phyloP scores from a whole-genome alignment of 352 stramenopile species.

The Phytophthora pseudosyringae region DNA sequence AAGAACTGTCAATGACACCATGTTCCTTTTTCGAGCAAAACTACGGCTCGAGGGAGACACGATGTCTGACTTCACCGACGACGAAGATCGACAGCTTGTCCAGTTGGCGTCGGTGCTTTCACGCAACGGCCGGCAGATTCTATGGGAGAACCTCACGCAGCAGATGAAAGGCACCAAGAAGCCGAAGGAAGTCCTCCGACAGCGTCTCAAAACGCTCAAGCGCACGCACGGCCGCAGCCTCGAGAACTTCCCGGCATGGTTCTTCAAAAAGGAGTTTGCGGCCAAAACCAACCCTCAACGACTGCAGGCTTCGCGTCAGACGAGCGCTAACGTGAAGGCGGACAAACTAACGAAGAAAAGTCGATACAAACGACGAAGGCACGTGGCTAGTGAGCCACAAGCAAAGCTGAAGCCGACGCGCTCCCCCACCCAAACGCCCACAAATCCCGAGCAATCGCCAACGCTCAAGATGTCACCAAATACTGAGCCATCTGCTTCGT shows the following conservation, averaged over 20 bases:
- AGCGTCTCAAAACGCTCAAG: conserved; percentile 68
- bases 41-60: neutral
- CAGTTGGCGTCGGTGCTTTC: conserved; percentile 39
- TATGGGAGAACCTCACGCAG: conserved; percentile 40
- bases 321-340: neutral
- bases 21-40: conserved; percentile 4
- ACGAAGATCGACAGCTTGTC: conserved; percentile 62
- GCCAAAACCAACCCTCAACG: neutral
- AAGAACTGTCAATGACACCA: conserved; percentile 18
- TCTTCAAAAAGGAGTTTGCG: conserved; percentile 34
- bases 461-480: conserved; percentile 5
- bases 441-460: neutral
- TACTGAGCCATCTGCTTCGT: conserved; percentile 16
- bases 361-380: neutral
- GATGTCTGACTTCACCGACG: conserved; percentile 67
- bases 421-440: neutral
- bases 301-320: neutral
- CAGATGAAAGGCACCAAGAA: conserved; percentile 40
- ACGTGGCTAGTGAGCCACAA: neutral
- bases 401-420: neutral
- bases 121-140: conserved; percentile 25
- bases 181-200: conserved; percentile 42
- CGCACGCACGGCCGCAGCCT: conserved; percentile 46
- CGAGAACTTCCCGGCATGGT: conserved; percentile 46
- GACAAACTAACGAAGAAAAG: conserved; percentile 9